Evolutionary conservation across 176 grass and related monocot genomes (phyloP).

Genomic region (Guadua angustifolia): DNA sequence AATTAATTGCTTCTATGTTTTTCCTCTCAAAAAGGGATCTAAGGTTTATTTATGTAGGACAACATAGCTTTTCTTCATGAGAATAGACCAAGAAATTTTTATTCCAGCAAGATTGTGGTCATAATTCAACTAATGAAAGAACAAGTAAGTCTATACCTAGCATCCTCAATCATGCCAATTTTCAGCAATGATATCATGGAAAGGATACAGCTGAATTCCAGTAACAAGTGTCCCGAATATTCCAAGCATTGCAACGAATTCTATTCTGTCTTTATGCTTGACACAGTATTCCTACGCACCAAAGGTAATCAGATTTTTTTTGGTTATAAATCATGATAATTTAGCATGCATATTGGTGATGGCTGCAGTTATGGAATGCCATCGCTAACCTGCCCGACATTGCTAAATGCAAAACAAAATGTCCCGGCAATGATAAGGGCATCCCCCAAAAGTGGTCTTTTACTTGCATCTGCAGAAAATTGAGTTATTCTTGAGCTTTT

Average conservation of each 20-base stretch:
- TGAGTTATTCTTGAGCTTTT: background rate
- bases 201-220: slow-evolving; percentile 57
- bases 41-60: background rate
- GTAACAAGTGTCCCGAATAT: slow-evolving; percentile 47
- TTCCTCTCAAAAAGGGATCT: slow-evolving; percentile 45
- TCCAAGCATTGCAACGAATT: slow-evolving; percentile 61
- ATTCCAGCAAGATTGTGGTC: background rate
- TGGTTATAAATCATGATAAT: background rate
- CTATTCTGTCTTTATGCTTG: slow-evolving; percentile 52
- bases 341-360: background rate
- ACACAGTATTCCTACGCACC: slow-evolving; percentile 54
- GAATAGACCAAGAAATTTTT: background rate
- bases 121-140: slow-evolving; percentile 5
- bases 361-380: background rate
- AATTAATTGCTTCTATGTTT: slow-evolving; percentile 36
- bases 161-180: background rate
- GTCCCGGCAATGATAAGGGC: slow-evolving; percentile 50
- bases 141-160: background rate
- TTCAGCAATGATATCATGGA: background rate
- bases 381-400: slow-evolving; percentile 54
- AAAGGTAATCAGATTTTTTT: background rate
- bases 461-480: slow-evolving; percentile 34
- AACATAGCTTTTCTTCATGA: slow-evolving; percentile 14
- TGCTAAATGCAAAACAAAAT: slow-evolving; percentile 57
- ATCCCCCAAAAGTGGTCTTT: slow-evolving; percentile 55